Base-by-base conservation (phyloP, 176 grass and related monocot species). In the Oropetium thomaeum region DNA sequence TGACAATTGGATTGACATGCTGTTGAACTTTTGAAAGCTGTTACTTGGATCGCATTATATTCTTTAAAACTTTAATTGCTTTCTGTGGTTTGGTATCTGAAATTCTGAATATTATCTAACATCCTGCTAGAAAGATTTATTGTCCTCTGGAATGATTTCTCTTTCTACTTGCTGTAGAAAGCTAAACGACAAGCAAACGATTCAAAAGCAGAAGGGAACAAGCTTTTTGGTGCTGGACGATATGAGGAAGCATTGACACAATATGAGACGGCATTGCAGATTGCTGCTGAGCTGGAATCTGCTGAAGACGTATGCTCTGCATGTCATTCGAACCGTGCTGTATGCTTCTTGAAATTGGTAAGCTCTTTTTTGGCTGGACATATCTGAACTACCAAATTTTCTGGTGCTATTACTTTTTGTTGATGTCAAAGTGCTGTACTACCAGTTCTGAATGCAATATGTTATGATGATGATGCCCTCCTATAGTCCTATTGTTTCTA, bases 271-370 rank as follows among this genome's bases (percentile, higher is more conserved):
- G 84, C 92, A 16, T 69, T 95, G 70, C 60, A 95, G 73, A 86
- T 99, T 90, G 73, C 87, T 88, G 80, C 96, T 77, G 89, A 95
- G 68, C 41, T 99, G 22, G 71, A 88, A 77, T 86, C 85, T 63
- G 43, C 84, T 48, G 89, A 88, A 77, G 91, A 97, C 63, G 75
- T 99, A 73, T 64, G 68, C 12, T 88, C 96, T 0, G 87, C 90
- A 4, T 92, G 87, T 53, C 89, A 99, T 90, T 88, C 91, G 49
- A 95, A 99, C 65, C 89, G 87, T 17, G 92, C 84, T 40, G 81
- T 94, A 61, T 99, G 92, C 78, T 99, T 99, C 85, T 84, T 87
- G 58, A 99, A 99, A 60, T 74, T 92, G 91, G 91, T 95, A 79
- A 26, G 70, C 15, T 7, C 0, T 60, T 61, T n/a, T 57, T 76